These are phyloP conservation scores for Gloeostereum incarnatum DNA, from an alignment of 768 basidiomycete genomes.

Conservation along the genomic window DNA sequence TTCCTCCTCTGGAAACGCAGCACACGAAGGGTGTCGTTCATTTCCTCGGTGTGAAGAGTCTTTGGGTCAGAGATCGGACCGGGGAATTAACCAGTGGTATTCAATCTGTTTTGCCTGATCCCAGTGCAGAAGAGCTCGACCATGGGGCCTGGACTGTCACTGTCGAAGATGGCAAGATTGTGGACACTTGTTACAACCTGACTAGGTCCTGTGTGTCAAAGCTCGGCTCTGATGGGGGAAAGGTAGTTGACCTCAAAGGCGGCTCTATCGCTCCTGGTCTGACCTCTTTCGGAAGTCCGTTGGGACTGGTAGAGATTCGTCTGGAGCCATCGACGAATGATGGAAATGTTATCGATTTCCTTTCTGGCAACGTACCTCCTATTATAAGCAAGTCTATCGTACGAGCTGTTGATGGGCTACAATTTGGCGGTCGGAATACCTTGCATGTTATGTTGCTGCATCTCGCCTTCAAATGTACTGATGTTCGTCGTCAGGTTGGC, in stretches of 20 bases:
- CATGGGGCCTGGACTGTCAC: slow-evolving; percentile 1
- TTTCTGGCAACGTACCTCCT: slow-evolving; percentile 27
- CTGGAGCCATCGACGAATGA: slow-evolving; percentile 51
- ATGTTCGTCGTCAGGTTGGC: slow-evolving; percentile 34
- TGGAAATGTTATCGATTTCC: slow-evolving; percentile 40
- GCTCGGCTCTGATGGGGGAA: slow-evolving; percentile 7
- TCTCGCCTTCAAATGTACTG: neutral
- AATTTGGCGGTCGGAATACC: slow-evolving; percentile 54
- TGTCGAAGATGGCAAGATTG: neutral
- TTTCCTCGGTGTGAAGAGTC: slow-evolving; percentile 3
- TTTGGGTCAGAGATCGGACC: neutral
- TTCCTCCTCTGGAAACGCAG: slow-evolving; percentile 48
- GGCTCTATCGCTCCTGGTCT: slow-evolving; percentile 52
- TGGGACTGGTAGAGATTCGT: slow-evolving; percentile 61
- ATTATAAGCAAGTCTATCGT: slow-evolving; percentile 33
- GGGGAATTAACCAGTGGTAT: neutral
- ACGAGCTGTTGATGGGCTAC: slow-evolving; percentile 65
- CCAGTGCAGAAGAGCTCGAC: neutral
- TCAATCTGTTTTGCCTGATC: neutral
- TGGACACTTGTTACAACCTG: slow-evolving; percentile 5
- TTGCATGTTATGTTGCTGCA: slow-evolving; percentile 16
- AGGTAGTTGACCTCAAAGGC: slow-evolving; percentile 50
- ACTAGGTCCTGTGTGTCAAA: slow-evolving; percentile 8
- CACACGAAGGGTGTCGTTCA: slow-evolving; percentile 13
- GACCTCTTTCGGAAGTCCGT: slow-evolving; percentile 36